These are phyloP conservation scores for Santalum album DNA, from an alignment of 164 flowering plant species.

Conservation along the genomic window DNA sequence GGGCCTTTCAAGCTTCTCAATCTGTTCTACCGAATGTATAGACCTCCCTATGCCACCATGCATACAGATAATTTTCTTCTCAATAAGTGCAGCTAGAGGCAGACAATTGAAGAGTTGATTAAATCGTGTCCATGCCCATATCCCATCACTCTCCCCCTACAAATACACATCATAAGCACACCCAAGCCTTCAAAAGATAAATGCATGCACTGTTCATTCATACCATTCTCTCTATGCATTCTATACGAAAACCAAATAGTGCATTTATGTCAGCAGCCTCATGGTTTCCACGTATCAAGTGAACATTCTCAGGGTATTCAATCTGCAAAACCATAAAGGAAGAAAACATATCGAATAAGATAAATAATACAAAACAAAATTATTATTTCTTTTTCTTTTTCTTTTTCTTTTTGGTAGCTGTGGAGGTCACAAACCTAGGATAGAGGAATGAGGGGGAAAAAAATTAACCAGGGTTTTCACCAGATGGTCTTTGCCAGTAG, in stretches of 20 bases:
- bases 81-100: slow-evolving; percentile 93
- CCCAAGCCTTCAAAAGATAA: slow-evolving; percentile 3
- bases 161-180: slow-evolving; percentile 11
- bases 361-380: slow-evolving; percentile 3
- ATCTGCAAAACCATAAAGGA: slow-evolving; percentile 39
- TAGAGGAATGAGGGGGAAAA: too few species aligned
- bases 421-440: too few species aligned
- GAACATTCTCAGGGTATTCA: slow-evolving; percentile 66
- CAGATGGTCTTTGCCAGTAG: too few species aligned
- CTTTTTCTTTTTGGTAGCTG: too few species aligned
- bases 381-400: not conserved
- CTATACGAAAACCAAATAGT: slow-evolving; percentile 71
- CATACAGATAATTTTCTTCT: slow-evolving; percentile 97
- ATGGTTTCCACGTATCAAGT: slow-evolving; percentile 84
- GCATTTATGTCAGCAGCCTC: slow-evolving; percentile 97
- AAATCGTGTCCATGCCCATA: slow-evolving; percentile 99
- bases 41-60: slow-evolving; percentile 99
- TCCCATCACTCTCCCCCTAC: slow-evolving; percentile 96
- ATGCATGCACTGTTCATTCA: not conserved
- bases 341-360: slow-evolving; percentile 1
- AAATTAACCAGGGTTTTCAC: too few species aligned
- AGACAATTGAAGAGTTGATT: slow-evolving; percentile 95
- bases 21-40: slow-evolving; percentile 85
- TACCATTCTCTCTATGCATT: slow-evolving; percentile 87
- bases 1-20: slow-evolving; percentile 96